Base-by-base conservation (phyloP, 345 rosid genomes). In the Acer saccharum region DNA sequence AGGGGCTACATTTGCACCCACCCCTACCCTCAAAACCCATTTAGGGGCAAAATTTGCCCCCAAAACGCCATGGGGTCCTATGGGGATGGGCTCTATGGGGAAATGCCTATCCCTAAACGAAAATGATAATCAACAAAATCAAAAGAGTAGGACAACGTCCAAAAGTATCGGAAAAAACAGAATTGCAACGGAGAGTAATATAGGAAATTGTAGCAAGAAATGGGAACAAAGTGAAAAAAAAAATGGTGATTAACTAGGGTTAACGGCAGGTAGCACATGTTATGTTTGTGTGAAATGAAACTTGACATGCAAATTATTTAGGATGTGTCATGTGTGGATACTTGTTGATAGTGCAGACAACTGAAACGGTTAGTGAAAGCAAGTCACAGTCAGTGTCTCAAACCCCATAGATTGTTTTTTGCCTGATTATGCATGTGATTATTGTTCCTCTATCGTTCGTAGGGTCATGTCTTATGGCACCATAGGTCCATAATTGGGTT, bases 351-450 rank as follows among this genome's bases (percentile, higher is more conserved):
- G 61, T 58, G 60, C 60, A 75, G 78, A 72, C 84, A 81, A 50
- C 61, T 23, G 52, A 61, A 72, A 72, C 65, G 76, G 80, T 43
- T 72, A 43, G 39, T 35, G 21, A 65, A 68, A 39, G 46, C 55
- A 18, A 18, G 73, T 79, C 65, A 44, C 54, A 48, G 50, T 83
- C 78, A 3, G 6, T 76, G 80, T 69, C 84, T 73, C 68, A 57
- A 72, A 29, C 27, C 27, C 27, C 20, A 60, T 60, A 55, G 68
- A 21, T 72, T 72, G 27, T 18, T 5, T 63, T 73, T 64, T 18
- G 44, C 68, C 72, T 73, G 78, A 75, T 63, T 78, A 80, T 76
- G 39, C 78, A 81, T 76, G 83, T 76, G 80, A 78, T 76, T 41
- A 58, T 84, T 76, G 79, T 77, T 65, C 77, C 43, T 62, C 11